These are phyloP conservation scores for Hypoxylon sp. DNA, from an alignment of 2,329 filamentous ascomycete genomes.

Conservation along the genomic window DNA sequence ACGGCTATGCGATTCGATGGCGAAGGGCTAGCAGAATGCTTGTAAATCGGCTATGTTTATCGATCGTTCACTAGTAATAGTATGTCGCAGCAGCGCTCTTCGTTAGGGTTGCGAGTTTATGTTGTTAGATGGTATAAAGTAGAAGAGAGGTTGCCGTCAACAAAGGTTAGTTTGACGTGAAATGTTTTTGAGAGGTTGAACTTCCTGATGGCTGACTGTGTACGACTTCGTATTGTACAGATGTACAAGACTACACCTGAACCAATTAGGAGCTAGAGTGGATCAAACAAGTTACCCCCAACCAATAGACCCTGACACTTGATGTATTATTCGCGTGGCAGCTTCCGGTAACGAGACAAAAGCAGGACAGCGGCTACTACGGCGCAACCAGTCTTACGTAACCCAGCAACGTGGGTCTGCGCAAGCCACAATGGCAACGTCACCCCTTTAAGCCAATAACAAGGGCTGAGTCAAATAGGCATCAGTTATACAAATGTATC, in stretches of 20 bases:
- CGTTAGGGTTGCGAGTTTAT: constrained; percentile 11
- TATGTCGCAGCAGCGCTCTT: constrained; percentile 18
- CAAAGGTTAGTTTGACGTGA: constrained; percentile 23
- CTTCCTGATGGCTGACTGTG: constrained; percentile 35
- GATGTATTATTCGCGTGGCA: constrained; percentile 22
- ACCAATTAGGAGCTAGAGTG: constrained; percentile 41
- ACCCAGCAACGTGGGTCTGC: constrained; percentile 8
- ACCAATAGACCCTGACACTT: constrained; percentile 12
- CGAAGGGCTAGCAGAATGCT: constrained; percentile 8
- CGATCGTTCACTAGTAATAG: constrained; percentile 26
- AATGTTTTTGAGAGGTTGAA: constrained; percentile 44
- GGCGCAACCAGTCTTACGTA: constrained; percentile 30
- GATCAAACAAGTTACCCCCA: constrained; percentile 23
- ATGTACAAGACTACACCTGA: constrained; percentile 38
- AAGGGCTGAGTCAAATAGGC: constrained; percentile 11
- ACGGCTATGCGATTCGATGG: constrained; percentile 37
- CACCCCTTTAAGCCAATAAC: constrained; percentile 31
- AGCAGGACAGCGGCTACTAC: constrained; percentile 6
- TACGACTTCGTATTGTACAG: constrained; percentile 43
- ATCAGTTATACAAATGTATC: not conserved
- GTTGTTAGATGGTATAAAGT: not conserved
- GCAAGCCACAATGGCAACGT: constrained; percentile 41
- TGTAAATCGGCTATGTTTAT: constrained; percentile 12
- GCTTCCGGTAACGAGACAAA: constrained; percentile 15
- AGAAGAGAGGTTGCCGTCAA: constrained; percentile 13